Conservation (phyloP, 345 rosid genomes). For the Kandelia obovata region DNA sequence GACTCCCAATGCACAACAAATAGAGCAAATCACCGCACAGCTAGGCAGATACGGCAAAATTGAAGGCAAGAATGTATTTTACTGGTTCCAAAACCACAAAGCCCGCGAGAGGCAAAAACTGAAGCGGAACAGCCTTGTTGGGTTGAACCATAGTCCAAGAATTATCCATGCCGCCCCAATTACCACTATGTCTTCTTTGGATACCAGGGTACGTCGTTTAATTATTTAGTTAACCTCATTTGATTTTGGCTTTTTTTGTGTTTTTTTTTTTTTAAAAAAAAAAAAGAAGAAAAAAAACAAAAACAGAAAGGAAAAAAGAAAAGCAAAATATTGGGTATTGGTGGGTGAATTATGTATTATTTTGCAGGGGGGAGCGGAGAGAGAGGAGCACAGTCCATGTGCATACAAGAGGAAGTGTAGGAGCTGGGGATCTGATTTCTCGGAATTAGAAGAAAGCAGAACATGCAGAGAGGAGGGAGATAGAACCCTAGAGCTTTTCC, state of each 20-base stretch:
- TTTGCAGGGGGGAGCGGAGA: slow-evolving; percentile 35
- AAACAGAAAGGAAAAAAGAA: neutral
- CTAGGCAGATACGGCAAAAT: slow-evolving; percentile 83
- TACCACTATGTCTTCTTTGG: slow-evolving; percentile 37
- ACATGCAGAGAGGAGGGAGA: slow-evolving; percentile 44
- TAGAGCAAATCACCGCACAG: slow-evolving; percentile 82
- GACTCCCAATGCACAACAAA: slow-evolving; percentile 91
- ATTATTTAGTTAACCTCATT: neutral
- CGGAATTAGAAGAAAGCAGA: slow-evolving; percentile 47
- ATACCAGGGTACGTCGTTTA: slow-evolving; percentile 37
- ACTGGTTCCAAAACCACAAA: slow-evolving; percentile 99
- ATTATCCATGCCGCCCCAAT: slow-evolving; percentile 23
- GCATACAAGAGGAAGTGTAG: slow-evolving; percentile 82
- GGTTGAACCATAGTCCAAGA: slow-evolving; percentile 46
- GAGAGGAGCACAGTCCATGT: slow-evolving; percentile 57
- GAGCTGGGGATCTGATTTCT: slow-evolving; percentile 72
- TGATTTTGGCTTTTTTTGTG: neutral
- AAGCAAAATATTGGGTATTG: too few species aligned
- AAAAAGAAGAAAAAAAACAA: too few species aligned
- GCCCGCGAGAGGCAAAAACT: slow-evolving; percentile 97
- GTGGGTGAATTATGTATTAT: neutral
- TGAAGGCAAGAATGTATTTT: slow-evolving; percentile 95
- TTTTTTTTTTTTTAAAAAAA: neutral
- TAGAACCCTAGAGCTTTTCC: slow-evolving; percentile 92
- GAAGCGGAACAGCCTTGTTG: slow-evolving; percentile 62